Base-by-base conservation (phyloP, 2,329 filamentous ascomycete species). In the Ophiostoma perfectum region DNA sequence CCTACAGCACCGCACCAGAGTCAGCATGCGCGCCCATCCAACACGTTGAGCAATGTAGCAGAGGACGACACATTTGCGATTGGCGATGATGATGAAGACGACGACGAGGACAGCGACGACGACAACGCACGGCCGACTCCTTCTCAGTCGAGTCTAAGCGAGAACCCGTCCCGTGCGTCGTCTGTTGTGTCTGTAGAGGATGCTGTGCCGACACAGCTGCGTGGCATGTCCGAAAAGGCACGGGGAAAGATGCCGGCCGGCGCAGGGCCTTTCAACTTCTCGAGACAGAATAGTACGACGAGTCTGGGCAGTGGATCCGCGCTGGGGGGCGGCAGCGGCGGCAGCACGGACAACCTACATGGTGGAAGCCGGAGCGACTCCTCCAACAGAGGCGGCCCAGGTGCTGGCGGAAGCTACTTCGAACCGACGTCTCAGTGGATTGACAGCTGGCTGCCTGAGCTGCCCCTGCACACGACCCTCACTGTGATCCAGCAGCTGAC, bases 201-300 rank as follows among this genome's bases (percentile, higher is more conserved):
- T 70, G 89, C 90, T 4, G 86, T 96, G 9, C 93, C 92, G 14
- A 83, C 88, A 27, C 93, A 97, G 76, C 77, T 96, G 42, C 86
- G 92, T 69, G 93, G 93, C 67, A 97, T 98, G 91, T 97, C 94
- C 27, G 95, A 98, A 78, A 99, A 98, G 77, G 95, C 95, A 16
- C 84, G 95, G 65, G 95, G 95, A 7, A 99, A 99, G 78, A 92
- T 96, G 88, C 95, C 94, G 41, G 92, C 91, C 12, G 90, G 91
- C 1, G 83, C 89, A 65, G 85, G 64, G 11, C 63, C 68, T 12
- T 60, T 86, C n/a, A 86, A 86, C 1, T 97, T 97, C 76, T 97
- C 93, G 0, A 84, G 94, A 18, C 93, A 97, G 75, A 97, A 95
- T 75, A 96, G 93, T 77, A 91, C 89, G 41, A 91, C 91, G 1